Evolutionary conservation across 176 grass and related monocot genomes (phyloP).

Genomic region (Olyra latifolia): DNA sequence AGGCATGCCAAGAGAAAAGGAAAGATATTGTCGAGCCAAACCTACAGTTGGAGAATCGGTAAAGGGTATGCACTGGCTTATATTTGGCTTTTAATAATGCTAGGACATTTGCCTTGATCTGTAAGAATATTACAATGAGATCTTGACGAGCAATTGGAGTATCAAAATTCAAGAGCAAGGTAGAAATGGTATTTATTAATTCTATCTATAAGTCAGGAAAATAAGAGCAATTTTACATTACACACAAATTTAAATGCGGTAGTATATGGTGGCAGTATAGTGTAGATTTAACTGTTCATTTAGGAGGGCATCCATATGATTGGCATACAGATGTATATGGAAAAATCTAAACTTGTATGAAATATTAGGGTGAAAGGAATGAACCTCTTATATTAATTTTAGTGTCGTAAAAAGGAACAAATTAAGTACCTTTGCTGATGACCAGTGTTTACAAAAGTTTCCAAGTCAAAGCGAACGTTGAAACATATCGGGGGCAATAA

Average conservation of each 20-base stretch:
- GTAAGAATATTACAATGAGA: not conserved
- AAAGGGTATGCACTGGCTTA: not conserved
- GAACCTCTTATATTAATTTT: no score
- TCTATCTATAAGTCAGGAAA: not conserved
- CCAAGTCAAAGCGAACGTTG: not conserved
- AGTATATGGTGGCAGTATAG: no score
- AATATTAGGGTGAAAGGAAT: no score
- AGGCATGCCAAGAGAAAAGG: constrained; percentile 6
- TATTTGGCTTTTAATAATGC: not conserved
- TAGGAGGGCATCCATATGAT: no score
- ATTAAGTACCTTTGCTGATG: not conserved
- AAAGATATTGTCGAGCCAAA: not conserved
- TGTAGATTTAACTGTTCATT: no score
- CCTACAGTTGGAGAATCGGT: not conserved
- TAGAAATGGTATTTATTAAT: not conserved
- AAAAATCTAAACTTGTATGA: no score
- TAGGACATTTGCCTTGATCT: not conserved
- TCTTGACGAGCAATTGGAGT: not conserved
- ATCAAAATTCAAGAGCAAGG: not conserved
- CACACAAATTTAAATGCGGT: no score
- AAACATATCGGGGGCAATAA: not conserved
- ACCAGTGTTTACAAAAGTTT: not conserved
- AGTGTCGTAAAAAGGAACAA: not conserved
- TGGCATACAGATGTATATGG: no score
- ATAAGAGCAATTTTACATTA: no score